These are phyloP conservation scores for Globisporangium polare DNA, from an alignment of 352 stramenopile species.

Conservation along the genomic window DNA sequence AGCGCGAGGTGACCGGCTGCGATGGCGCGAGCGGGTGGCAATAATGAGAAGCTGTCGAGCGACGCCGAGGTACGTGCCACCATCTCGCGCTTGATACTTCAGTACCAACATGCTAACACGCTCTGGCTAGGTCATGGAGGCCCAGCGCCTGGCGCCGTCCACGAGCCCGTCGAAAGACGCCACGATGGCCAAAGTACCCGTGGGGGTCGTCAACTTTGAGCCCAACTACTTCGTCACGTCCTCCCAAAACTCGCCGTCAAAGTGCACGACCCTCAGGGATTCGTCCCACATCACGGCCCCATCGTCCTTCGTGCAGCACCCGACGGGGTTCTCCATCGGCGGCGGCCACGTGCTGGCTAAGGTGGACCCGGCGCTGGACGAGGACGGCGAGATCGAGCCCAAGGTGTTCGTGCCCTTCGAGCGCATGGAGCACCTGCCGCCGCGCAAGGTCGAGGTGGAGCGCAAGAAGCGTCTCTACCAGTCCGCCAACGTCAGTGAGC, in stretches of 20 bases:
- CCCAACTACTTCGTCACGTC: conserved; percentile 23
- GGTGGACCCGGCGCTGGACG: conserved; percentile 36
- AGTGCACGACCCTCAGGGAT: conserved; percentile 27
- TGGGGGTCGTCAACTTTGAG: conserved; percentile 61
- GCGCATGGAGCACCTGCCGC: conserved; percentile 42
- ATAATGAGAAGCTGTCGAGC: not conserved
- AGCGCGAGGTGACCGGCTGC: not conserved
- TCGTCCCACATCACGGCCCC: conserved; percentile 39
- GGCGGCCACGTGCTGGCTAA: conserved; percentile 34
- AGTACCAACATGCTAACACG: not conserved
- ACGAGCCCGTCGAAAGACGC: conserved; percentile 52
- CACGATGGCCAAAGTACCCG: conserved; percentile 17
- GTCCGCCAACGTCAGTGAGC: conserved; percentile 32
- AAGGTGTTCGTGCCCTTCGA: conserved; percentile 75
- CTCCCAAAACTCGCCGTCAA: conserved; percentile 23
- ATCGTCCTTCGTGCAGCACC: conserved; percentile 32
- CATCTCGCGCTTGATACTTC: not conserved
- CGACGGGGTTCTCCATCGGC: conserved; percentile 41
- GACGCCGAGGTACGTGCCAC: not conserved
- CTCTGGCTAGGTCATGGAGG: conserved; percentile 4
- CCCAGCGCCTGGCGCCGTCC: conserved; percentile 38
- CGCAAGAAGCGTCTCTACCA: conserved; percentile 61
- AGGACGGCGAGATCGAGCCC: conserved; percentile 59
- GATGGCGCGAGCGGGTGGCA: not conserved
- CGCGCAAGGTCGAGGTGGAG: conserved; percentile 67